Conservation (phyloP, 352 stramenopile species). For the Globisporangium cystogenes region DNA sequence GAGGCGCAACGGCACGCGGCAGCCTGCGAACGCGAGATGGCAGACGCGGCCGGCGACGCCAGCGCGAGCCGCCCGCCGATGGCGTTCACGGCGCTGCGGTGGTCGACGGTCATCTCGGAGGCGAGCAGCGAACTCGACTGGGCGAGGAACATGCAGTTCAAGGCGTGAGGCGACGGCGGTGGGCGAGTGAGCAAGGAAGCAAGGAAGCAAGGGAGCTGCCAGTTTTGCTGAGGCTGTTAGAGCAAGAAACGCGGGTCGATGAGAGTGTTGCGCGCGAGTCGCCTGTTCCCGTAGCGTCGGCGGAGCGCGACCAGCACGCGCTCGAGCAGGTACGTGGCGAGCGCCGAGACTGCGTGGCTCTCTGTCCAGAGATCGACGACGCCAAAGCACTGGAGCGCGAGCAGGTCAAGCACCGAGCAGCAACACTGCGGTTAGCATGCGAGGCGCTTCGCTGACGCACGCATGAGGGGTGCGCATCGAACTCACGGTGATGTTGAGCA, state of each 20-base stretch:
- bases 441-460: not conserved
- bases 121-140: slow-evolving; percentile 85
- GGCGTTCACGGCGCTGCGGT: slow-evolving; percentile 66
- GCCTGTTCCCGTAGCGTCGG: slow-evolving; percentile 32
- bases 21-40: slow-evolving; percentile 43
- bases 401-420: not conserved
- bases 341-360: slow-evolving; percentile 56
- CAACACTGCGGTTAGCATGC: not conserved
- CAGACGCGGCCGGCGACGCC: not conserved
- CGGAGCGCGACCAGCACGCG: slow-evolving; percentile 27
- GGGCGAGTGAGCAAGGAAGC: too few relatives aligned
- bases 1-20: slow-evolving; percentile 32
- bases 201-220: too few relatives aligned
- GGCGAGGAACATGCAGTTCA: slow-evolving; percentile 64
- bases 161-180: slow-evolving; percentile 16
- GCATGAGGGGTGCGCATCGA: not conserved
- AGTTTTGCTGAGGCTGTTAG: slow-evolving; percentile 20
- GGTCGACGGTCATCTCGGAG: slow-evolving; percentile 75
- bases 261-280: slow-evolving; percentile 47
- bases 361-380: slow-evolving; percentile 60
- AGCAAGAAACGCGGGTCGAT: slow-evolving; percentile 70
- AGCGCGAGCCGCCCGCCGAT: slow-evolving; percentile 19
- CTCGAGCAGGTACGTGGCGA: slow-evolving; percentile 61
- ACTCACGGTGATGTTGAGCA: slow-evolving; percentile 83
- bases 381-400: slow-evolving; percentile 51